Base-by-base conservation (phyloP, 768 basidiomycete species). In the Russula foetens region DNA sequence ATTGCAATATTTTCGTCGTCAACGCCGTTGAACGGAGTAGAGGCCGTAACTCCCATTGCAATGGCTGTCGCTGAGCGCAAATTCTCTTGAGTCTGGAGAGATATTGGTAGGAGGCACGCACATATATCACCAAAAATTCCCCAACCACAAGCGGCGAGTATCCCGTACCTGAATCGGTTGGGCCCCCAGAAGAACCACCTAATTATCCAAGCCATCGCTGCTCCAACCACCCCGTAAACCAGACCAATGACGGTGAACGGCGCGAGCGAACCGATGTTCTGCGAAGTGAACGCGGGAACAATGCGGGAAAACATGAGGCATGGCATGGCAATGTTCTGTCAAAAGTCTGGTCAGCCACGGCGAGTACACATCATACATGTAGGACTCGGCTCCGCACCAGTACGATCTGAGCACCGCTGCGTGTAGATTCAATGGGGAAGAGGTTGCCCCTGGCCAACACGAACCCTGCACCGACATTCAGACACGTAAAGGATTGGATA, bases 171-270 rank as follows among this genome's bases (percentile, higher is more conserved):
- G 67, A 90, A 90, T 28, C 85, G 78, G 67, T 88, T 84, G 1
- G 89, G 89, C 2, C 90, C 86, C 82, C 87, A 90, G 66, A 86
- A 89, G 52, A 86, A 65, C 62, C 81, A 79, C 51, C 80, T 80
- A 55, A 83, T 71, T 19, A 79, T 49, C 75, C 77, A 84, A 0
- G 83, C 81, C 24, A 84, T 75, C 7, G 70, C 38, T 8, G 82
- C 68, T 7, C 89, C 85, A 5, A 86, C 70, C 2, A 66, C 67
- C 60, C 84, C 79, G 63, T 90, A 90, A 4, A 85, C 53, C 0
- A 85, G 28, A 0, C 81, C 83, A n/a, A 87, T 71, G 14, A 88
- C 73, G 28, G 84, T 66, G 12, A 90, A 75, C 1, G 87, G 88
- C 4, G 84, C 84, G 29, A 88, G 68, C 4, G 79, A 77, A 31